A percentile compares a stretch with the other conserved stretches of the same genome.
Evolutionary conservation across 345 rosid genomes (phyloP).

Genomic region (Hibiscus trionum): DNA sequence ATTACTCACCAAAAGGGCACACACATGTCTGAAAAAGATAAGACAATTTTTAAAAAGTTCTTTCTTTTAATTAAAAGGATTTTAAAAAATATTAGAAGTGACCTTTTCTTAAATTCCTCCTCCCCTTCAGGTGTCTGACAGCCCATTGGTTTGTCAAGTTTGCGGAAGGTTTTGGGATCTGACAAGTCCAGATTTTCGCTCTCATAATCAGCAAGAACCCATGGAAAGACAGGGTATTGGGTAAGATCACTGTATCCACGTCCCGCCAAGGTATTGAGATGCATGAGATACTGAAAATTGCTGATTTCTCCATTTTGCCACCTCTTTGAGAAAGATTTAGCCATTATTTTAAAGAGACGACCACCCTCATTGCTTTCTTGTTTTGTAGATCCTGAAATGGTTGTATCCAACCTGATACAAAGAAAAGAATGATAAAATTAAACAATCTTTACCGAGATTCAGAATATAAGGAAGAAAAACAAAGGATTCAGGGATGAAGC

Average conservation of each 20-base stretch:
- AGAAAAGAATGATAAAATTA: constrained; percentile 8
- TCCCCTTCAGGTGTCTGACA: constrained; percentile 96
- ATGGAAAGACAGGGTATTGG: constrained; percentile 98
- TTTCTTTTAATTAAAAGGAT: constrained; percentile 2
- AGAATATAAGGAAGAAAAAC: constrained; percentile 12
- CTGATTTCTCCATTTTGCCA: constrained; percentile 99
- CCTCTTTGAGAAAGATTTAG: constrained; percentile 95
- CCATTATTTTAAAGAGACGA: constrained; percentile 82
- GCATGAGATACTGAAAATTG: constrained; percentile 98
- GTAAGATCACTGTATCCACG: constrained; percentile 98
- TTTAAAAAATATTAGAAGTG: constrained; percentile 14
- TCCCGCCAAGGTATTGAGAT: constrained; percentile 96
- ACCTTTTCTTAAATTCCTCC: constrained; percentile 98
- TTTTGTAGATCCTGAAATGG: constrained; percentile 87
- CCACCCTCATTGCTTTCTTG: constrained; percentile 90
- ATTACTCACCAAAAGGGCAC: neutral
- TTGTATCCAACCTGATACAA: constrained; percentile 78
- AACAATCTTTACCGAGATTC: constrained; percentile 16
- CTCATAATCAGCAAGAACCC: constrained; percentile 98
- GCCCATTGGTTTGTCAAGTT: constrained; percentile 97
- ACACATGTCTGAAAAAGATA: neutral
- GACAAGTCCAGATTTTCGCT: constrained; percentile 78
- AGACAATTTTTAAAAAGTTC: neutral
- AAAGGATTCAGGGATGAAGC: neutral
- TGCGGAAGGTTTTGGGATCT: constrained; percentile 80